Percentiles rank a stretch among this genome's conserved stretches.
phyloP scores from a whole-genome alignment of 345 rosid genomes.

The Eutrema yunnanense region DNA sequence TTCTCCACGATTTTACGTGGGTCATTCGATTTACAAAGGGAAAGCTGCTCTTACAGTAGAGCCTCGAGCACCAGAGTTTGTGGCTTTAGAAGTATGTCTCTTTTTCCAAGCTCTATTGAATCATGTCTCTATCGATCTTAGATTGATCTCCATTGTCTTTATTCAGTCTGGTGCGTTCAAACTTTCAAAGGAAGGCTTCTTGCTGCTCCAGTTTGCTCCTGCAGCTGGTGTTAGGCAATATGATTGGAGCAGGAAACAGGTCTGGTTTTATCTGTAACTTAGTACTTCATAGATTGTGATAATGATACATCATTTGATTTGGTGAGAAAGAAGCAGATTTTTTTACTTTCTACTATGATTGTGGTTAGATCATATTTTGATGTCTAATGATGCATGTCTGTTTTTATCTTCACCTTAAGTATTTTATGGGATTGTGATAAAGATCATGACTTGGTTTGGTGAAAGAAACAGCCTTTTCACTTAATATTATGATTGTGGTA shows the following conservation, averaged over 20 bases:
- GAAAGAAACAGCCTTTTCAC: not conserved
- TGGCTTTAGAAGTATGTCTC: conserved; percentile 52
- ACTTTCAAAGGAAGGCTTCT: conserved; percentile 59
- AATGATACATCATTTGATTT: not conserved
- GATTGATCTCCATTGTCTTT: not conserved
- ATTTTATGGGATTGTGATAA: not conserved
- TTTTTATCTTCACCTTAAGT: not conserved
- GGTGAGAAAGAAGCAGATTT: not conserved
- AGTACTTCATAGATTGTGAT: not conserved
- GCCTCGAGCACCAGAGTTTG: conserved; percentile 79
- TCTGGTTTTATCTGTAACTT: conserved; percentile 11
- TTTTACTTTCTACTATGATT: not conserved
- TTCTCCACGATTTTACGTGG: conserved; percentile 55
- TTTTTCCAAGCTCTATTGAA: not conserved
- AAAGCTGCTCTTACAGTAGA: conserved; percentile 86
- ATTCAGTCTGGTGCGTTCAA: conserved; percentile 82
- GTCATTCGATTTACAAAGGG: conserved; percentile 91
- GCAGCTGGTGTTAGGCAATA: conserved; percentile 67
- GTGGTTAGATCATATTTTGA: not conserved
- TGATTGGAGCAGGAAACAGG: conserved; percentile 96
- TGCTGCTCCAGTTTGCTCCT: conserved; percentile 83
- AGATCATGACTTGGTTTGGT: not conserved
- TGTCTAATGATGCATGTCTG: conserved; percentile 8
- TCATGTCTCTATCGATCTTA: not conserved
- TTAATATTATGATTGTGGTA: not conserved